A percentile compares a stretch with the other conserved stretches of the same genome.
These are phyloP conservation scores for Coemansia sp. DNA, from an alignment of 192 early-diverging fungal species.

Conservation along the genomic window DNA sequence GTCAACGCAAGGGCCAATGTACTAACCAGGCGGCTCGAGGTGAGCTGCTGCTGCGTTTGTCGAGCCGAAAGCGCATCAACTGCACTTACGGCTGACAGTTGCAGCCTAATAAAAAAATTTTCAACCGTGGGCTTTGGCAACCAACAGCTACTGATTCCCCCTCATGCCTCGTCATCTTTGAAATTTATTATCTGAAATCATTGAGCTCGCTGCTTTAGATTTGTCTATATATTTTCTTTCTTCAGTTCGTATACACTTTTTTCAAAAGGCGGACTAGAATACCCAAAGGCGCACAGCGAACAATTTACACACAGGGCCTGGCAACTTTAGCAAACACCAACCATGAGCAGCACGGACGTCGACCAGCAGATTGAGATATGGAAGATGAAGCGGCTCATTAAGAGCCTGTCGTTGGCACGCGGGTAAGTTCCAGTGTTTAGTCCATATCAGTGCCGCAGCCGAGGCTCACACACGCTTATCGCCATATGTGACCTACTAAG, in stretches of 20 bases:
- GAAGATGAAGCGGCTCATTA: conserved; percentile 99
- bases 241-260: conserved; percentile 8
- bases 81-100: background rate
- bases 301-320: conserved; percentile 11
- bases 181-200: background rate
- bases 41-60: background rate
- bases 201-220: background rate
- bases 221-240: background rate
- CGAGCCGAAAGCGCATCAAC: background rate
- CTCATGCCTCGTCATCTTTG: background rate
- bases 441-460: background rate
- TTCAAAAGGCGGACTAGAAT: background rate
- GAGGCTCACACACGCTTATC: background rate
- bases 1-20: too few relatives aligned
- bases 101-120: background rate
- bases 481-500: background rate
- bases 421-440: conserved; percentile 63
- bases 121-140: background rate
- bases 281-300: conserved; percentile 1
- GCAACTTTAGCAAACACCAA: background rate
- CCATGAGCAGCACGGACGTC: conserved; percentile 33
- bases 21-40: background rate
- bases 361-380: conserved; percentile 95
- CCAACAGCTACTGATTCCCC: background rate
- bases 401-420: conserved; percentile 88